Percentiles rank a stretch among this genome's conserved stretches.
phyloP scores from a whole-genome alignment of 495 filamentous ascomycete species.

The Podospora anserina region DNA sequence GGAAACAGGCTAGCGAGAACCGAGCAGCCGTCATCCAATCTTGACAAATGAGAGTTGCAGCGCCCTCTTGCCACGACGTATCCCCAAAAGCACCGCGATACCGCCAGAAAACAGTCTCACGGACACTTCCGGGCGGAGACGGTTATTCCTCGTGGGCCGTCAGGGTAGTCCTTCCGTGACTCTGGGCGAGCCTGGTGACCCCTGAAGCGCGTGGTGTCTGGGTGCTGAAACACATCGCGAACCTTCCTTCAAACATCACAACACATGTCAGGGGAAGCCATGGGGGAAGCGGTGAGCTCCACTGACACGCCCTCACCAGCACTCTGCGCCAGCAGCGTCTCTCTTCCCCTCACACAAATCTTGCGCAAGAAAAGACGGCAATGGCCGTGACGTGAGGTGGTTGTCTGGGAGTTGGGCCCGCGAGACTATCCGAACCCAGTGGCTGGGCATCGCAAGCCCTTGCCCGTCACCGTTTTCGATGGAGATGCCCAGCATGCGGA shows the following conservation, averaged over 20 bases:
- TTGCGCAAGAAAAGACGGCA: no score
- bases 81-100: slow-evolving; percentile 9
- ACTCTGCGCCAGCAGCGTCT: not conserved
- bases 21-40: not conserved
- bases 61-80: not conserved
- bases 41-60: not conserved
- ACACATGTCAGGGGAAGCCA: not conserved
- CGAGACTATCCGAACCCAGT: slow-evolving; percentile 1
- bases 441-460: not conserved
- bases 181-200: not conserved
- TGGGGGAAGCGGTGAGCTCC: not conserved
- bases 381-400: not conserved
- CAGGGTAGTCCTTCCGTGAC: not conserved
- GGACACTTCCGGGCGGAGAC: slow-evolving; percentile 9
- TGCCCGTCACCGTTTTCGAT: not conserved
- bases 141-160: not conserved
- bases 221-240: slow-evolving; percentile 16
- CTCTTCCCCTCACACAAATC: not conserved
- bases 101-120: not conserved
- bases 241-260: slow-evolving; percentile 5
- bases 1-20: not conserved
- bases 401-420: slow-evolving; percentile 6
- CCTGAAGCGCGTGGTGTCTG: not conserved
- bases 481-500: slow-evolving; percentile 8
- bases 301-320: not conserved